Percentiles rank a stretch among this genome's conserved stretches.
Evolutionary conservation across 495 filamentous ascomycete genomes (phyloP).

Genomic region (Penicillium robsamsonii): DNA sequence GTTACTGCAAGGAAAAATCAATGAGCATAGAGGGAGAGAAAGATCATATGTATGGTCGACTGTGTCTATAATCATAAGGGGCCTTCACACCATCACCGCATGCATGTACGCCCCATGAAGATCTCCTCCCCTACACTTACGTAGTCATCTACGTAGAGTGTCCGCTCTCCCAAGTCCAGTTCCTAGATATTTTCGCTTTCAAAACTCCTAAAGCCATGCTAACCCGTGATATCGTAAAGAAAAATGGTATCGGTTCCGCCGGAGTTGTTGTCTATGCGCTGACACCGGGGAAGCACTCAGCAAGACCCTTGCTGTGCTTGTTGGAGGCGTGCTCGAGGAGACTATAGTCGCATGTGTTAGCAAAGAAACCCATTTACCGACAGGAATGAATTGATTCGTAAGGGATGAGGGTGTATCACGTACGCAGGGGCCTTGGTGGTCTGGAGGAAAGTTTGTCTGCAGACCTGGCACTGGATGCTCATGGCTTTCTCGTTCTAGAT

Average conservation of each 20-base stretch:
- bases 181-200: slow-evolving; percentile 6
- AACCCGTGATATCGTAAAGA: slow-evolving; percentile 15
- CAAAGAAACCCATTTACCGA: not conserved
- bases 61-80: not conserved
- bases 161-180: slow-evolving; percentile 4
- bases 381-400: not conserved
- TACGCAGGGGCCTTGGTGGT: slow-evolving; percentile 34
- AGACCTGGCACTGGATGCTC: slow-evolving; percentile 29
- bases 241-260: not conserved
- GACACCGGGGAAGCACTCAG: slow-evolving; percentile 29
- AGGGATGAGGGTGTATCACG: slow-evolving; percentile 2
- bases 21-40: not conserved
- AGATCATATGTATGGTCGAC: slow-evolving; percentile 7
- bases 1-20: not conserved
- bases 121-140: not conserved
- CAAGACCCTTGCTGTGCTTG: slow-evolving; percentile 30
- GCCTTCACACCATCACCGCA: not conserved
- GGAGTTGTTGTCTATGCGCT: slow-evolving; percentile 7
- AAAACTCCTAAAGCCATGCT: slow-evolving; percentile 19
- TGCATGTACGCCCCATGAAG: not conserved
- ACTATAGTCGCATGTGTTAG: slow-evolving; percentile 14
- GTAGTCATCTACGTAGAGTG: not conserved
- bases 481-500: slow-evolving; percentile 30
- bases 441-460: slow-evolving; percentile 31
- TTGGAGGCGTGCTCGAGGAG: slow-evolving; percentile 32